phyloP scores from a whole-genome alignment of 192 early-diverging fungal species.

The Backusella australiensis region DNA sequence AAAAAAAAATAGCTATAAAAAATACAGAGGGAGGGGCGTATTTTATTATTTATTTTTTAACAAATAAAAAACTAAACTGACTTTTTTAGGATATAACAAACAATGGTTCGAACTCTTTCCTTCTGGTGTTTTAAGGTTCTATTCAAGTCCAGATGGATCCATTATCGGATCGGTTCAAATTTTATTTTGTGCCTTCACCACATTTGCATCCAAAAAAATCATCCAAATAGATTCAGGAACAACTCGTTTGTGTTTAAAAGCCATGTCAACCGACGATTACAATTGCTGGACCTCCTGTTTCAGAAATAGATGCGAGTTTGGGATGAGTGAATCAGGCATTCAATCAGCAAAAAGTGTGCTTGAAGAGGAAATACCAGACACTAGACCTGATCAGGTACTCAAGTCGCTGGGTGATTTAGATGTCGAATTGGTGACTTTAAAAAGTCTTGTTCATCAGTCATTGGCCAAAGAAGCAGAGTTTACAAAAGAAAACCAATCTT shows the following conservation, averaged over 20 bases:
- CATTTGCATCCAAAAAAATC: not conserved
- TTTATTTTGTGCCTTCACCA: not conserved
- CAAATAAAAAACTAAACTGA: not conserved
- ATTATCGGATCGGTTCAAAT: not conserved
- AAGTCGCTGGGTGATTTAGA: not conserved
- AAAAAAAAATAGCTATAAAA: not conserved
- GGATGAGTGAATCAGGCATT: not conserved
- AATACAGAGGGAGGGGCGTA: not conserved
- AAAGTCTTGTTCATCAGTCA: not conserved
- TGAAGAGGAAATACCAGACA: not conserved
- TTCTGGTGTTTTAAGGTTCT: not conserved
- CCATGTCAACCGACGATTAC: not conserved
- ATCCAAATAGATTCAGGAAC: not conserved
- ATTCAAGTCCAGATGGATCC: not conserved
- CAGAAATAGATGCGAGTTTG: not conserved
- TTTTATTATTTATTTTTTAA: not conserved
- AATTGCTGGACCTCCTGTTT: not conserved
- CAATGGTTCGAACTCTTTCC: not conserved
- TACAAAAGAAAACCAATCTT: not conserved
- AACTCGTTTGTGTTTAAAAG: not conserved
- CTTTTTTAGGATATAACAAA: not conserved
- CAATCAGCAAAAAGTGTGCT: not conserved
- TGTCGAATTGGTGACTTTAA: not conserved
- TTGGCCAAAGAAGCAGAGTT: not conserved
- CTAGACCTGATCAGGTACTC: not conserved